phyloP scores from a whole-genome alignment of 2,329 filamentous ascomycete species.

The Aspergillus versicolor region DNA sequence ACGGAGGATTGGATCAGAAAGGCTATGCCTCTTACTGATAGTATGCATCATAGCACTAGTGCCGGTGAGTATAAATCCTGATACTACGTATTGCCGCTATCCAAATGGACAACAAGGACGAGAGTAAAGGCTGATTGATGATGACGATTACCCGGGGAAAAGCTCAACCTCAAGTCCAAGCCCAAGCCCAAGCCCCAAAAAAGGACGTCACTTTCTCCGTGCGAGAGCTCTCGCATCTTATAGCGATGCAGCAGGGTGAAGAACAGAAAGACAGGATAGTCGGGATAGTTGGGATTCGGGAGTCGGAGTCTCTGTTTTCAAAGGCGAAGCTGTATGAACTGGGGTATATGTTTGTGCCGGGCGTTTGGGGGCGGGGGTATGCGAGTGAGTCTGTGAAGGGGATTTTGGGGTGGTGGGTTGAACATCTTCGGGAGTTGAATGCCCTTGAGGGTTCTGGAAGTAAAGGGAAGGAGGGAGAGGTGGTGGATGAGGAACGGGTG shows the following conservation, averaged over 20 bases:
- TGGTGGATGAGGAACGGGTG: slow-evolving; percentile 35
- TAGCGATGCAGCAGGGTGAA: not conserved
- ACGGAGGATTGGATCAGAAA: slow-evolving; percentile 8
- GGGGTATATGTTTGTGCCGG: slow-evolving; percentile 57
- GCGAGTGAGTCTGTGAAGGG: slow-evolving; percentile 57
- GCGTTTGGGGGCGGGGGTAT: slow-evolving; percentile 57
- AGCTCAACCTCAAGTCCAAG: too few relatives aligned
- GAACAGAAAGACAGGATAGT: slow-evolving; percentile 1
- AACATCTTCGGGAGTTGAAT: not conserved
- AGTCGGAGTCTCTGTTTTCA: not conserved
- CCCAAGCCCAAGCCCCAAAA: not conserved
- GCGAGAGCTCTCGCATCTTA: not conserved
- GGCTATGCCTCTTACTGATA: not conserved
- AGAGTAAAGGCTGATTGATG: too few relatives aligned
- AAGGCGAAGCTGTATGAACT: slow-evolving; percentile 37
- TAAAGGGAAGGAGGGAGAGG: slow-evolving; percentile 13
- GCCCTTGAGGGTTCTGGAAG: not conserved
- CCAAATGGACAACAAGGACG: too few relatives aligned
- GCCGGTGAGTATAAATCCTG: too few relatives aligned
- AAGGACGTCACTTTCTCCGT: not conserved
- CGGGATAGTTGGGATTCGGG: slow-evolving; percentile 7
- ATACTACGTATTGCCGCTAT: too few relatives aligned
- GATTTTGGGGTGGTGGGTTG: slow-evolving; percentile 48
- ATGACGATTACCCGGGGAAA: too few relatives aligned
- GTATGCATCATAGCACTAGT: not conserved